Percentiles rank a stretch among this genome's conserved stretches.
Evolutionary conservation across 805 yeast species (phyloP).

Genomic region (Myxozyma sirexii): DNA sequence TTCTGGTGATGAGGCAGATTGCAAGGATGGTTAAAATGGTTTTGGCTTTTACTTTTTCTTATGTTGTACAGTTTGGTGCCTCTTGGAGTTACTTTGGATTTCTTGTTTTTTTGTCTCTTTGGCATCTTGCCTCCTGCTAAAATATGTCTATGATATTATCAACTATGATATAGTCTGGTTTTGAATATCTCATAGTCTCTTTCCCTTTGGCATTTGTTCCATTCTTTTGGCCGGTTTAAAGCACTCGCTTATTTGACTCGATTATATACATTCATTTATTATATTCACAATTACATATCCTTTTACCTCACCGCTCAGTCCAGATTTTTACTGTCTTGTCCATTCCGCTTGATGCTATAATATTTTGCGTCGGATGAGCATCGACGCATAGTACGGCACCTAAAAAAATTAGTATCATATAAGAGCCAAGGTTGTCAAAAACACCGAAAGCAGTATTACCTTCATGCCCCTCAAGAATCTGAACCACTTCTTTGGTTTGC

Average conservation of each 20-base stretch:
- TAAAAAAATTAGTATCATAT: too few species aligned
- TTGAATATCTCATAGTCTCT: too few species aligned
- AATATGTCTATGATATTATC: too few species aligned
- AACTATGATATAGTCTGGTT: too few species aligned
- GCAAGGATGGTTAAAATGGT: not conserved
- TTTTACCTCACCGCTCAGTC: slow-evolving; percentile 9
- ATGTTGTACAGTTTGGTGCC: not conserved
- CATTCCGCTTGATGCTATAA: slow-evolving; percentile 32
- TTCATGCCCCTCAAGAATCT: slow-evolving; percentile 37
- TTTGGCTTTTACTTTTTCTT: not conserved
- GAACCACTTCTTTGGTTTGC: slow-evolving; percentile 56
- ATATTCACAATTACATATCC: not conserved
- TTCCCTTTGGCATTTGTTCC: not conserved
- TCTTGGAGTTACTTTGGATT: not conserved
- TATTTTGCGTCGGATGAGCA: slow-evolving; percentile 32
- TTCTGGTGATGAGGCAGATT: not conserved
- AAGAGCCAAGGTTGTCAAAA: too few species aligned
- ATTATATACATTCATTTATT: not conserved
- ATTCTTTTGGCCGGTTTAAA: not conserved
- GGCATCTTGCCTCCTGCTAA: too few species aligned
- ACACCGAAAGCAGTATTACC: slow-evolving; percentile 13
- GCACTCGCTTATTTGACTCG: not conserved
- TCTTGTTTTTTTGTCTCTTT: not conserved
- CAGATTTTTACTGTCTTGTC: slow-evolving; percentile 30
- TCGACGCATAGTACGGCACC: slow-evolving; percentile 36